phyloP scores from a whole-genome alignment of 495 filamentous ascomycete genomes.

The Trichoderma erinaceum region DNA sequence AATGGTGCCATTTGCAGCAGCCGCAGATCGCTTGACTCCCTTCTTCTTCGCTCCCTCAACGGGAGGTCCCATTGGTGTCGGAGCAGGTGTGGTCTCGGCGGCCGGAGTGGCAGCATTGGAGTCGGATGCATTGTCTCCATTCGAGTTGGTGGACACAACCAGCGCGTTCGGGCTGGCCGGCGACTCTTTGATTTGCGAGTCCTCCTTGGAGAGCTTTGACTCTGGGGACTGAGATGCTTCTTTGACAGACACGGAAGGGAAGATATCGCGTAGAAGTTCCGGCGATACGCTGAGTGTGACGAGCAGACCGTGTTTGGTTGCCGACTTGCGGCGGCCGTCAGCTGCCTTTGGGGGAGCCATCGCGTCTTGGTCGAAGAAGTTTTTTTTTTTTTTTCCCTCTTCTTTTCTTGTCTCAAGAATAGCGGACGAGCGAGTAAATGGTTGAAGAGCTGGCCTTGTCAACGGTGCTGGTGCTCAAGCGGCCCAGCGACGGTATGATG shows the following conservation, averaged over 20 bases:
- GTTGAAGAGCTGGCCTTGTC: not conserved
- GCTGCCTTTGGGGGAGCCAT: conserved; percentile 16
- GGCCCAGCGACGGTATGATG: conserved; percentile 13
- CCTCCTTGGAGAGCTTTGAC: conserved; percentile 27
- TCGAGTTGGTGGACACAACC: conserved; percentile 23
- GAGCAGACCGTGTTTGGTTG: conserved; percentile 25
- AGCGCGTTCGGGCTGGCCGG: conserved; percentile 23
- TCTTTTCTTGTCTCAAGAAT: not conserved
- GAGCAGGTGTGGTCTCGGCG: conserved; percentile 35
- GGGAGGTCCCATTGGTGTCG: conserved; percentile 45
- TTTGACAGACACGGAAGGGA: conserved; percentile 37
- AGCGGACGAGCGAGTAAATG: not conserved
- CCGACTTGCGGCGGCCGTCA: conserved; percentile 21
- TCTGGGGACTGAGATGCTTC: conserved; percentile 36
- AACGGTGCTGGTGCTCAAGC: conserved; percentile 16
- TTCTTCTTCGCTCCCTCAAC: conserved; percentile 56
- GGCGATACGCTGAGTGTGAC: conserved; percentile 36
- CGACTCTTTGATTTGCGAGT: conserved; percentile 28
- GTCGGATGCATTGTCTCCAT: conserved; percentile 42
- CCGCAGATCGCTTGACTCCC: conserved; percentile 46
- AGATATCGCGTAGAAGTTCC: conserved; percentile 36
- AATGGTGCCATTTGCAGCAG: conserved; percentile 43
- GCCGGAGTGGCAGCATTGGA: conserved; percentile 43
- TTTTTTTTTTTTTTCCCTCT: not conserved
- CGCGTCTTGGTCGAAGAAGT: conserved; percentile 1